Base-by-base conservation (phyloP, 768 basidiomycete genomes). In the Pisolithus tinctorius region DNA sequence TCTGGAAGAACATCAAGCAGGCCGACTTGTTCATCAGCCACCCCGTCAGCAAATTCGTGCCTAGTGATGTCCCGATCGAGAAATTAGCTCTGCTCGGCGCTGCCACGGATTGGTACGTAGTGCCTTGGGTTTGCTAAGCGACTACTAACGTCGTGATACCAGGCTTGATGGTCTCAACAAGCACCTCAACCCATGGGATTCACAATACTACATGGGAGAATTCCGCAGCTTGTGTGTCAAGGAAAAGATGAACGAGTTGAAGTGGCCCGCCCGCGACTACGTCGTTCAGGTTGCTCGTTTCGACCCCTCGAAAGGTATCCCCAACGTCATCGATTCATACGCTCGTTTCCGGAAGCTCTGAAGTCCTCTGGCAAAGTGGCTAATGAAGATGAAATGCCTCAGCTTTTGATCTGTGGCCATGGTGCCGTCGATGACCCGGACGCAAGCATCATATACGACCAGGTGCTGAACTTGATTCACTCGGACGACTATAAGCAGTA, bases 151-250 rank as follows among this genome's bases (percentile, higher is more conserved):
- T 36, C 42, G 38, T 30, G 48, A 45, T 26, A 16, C 8, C 48
- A 86, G 86, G 79, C 82, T 97, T 51, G 94, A 97, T 68, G 94
- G 94, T 36, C 75, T 97, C 58, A 96, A 93, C 82, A 97, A 95
- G 75, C 82, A 89, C 4, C 78, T 93, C 54, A 72, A 72, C 61
- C 69, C 76, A 37, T 90, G 88, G 88, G 88, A 91, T 63, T 76
- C 83, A n/a, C 81, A 88, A 60, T 92, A 67, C 71, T 92, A 92
- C 73, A 90, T 92, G 87, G 84, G 86, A 66, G 86, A 88, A 68
- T 91, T 92, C 81, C 81, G 87, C 56, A 77, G 69, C 62, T 69
- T 88, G 45, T 92, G 89, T 59, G 69, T 70, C 44, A 84, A 83
- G 65, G 87, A 91, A 65, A 89, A 84, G 73, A 91, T 89, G 88